These are phyloP conservation scores for Nemania serpens DNA, from an alignment of 2,329 filamentous ascomycete species.

Conservation along the genomic window DNA sequence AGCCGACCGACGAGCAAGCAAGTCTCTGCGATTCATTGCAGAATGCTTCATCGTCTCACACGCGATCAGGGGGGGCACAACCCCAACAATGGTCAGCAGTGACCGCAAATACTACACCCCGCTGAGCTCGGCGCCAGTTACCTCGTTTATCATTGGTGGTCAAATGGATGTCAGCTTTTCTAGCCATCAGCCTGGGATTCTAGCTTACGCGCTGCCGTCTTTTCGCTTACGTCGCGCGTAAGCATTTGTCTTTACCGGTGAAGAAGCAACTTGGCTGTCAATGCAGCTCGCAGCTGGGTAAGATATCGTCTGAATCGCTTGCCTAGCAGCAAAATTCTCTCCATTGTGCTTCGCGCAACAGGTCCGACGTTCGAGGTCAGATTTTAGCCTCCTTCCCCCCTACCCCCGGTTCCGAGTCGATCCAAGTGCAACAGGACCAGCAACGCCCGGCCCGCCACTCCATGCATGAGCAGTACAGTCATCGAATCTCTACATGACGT, in stretches of 20 bases:
- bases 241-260: slow-evolving; percentile 16
- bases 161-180: slow-evolving; percentile 19
- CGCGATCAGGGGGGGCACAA: slow-evolving; percentile 5
- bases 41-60: slow-evolving; percentile 18
- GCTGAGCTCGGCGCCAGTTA: slow-evolving; percentile 11
- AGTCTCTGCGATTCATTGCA: neutral
- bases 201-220: slow-evolving; percentile 8
- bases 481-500: neutral
- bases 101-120: slow-evolving; percentile 13
- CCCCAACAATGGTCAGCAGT: slow-evolving; percentile 19
- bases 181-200: slow-evolving; percentile 12
- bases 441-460: neutral
- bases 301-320: neutral
- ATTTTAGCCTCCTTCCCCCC: neutral
- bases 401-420: neutral
- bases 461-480: neutral
- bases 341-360: neutral
- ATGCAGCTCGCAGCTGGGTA: neutral
- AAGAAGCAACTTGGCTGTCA: neutral
- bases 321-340: neutral
- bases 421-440: neutral
- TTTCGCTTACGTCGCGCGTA: slow-evolving; percentile 21
- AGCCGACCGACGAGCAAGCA: too few species aligned
- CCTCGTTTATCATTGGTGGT: slow-evolving; percentile 15
- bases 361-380: neutral